Evolutionary conservation across 345 rosid species (phyloP), one percentile per base, ranked within the genome.

Genomic region (Pistacia atlantica): DNA sequence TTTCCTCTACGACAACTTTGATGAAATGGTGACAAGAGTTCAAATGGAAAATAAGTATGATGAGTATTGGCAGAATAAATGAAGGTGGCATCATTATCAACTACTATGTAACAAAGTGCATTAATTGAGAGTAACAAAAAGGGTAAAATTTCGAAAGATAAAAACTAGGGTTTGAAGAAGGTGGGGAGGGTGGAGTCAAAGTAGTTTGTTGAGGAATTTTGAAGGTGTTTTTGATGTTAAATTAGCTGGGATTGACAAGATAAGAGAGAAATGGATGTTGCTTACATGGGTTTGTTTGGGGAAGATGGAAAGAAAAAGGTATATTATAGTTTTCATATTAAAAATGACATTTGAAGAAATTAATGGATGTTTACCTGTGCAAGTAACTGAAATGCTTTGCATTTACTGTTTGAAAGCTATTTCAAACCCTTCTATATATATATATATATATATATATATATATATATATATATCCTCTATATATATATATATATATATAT

Each of bases 371-470:
- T 72, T 80, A 76, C 68, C 46, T 65, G 33, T 77, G 65, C 82
- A 81, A 77, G 86, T 72, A 81, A 79, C 80, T 72, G 79, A 81
- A 81, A 65, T 60, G 65, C 75, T 71, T 71, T 71, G 75, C 77
- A 71, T 83, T 81, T 72, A 79, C 85, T 79, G 73, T 79, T 72
- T 54, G 86, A 83, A 80, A 86, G 89, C 85, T 75, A 72, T 77
- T 67, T 65, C 52, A 71, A 75, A 81, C 83, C 86, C 80, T 81
- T 64, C 79, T 68, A 65, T 72, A 59, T 81, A 60, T 77, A 77
- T 12, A 38, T 38, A 38, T 38, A 38, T 42, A 55, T 74, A 38
- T 38, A 38, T 38, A 38, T 42, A 55, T 74, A 38, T 38, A 38
- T 38, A 38, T 42, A 55, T 74, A 38, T 38, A 38, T 38, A 38